Evolutionary conservation across 2,329 filamentous ascomycete genomes (phyloP).

Genomic region (Fusarium denticulatum): DNA sequence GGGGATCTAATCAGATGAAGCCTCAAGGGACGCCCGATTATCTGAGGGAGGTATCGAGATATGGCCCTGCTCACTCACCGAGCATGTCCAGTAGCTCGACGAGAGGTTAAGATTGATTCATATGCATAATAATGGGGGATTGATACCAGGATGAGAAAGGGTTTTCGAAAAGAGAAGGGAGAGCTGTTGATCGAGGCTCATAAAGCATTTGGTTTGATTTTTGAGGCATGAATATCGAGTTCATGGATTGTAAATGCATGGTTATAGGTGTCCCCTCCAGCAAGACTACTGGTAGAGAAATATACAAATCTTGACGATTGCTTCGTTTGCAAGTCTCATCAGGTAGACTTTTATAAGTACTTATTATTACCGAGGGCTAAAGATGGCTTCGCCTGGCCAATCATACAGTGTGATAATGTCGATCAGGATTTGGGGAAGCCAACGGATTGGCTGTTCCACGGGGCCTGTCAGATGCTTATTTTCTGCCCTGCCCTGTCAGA

Average conservation of each 20-base stretch:
- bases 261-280: background rate
- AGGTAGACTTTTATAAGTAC: background rate
- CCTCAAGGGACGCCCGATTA: conserved; percentile 37
- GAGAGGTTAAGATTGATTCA: background rate
- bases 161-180: background rate
- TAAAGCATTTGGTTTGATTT: background rate
- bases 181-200: background rate
- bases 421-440: background rate
- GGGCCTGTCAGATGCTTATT: background rate
- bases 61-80: background rate
- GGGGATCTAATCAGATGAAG: conserved; percentile 21
- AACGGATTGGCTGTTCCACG: background rate
- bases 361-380: background rate
- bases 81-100: background rate
- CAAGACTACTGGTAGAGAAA: background rate
- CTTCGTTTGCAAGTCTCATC: background rate
- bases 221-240: background rate
- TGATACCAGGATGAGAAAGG: background rate
- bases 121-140: too few relatives aligned
- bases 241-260: background rate
- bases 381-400: background rate
- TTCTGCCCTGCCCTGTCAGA: background rate
- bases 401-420: background rate
- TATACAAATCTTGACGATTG: too few relatives aligned
- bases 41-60: conserved; percentile 32